Evolutionary conservation across 1,284 basidiomycete species (phyloP).

Genomic region (Malassezia furfur): DNA sequence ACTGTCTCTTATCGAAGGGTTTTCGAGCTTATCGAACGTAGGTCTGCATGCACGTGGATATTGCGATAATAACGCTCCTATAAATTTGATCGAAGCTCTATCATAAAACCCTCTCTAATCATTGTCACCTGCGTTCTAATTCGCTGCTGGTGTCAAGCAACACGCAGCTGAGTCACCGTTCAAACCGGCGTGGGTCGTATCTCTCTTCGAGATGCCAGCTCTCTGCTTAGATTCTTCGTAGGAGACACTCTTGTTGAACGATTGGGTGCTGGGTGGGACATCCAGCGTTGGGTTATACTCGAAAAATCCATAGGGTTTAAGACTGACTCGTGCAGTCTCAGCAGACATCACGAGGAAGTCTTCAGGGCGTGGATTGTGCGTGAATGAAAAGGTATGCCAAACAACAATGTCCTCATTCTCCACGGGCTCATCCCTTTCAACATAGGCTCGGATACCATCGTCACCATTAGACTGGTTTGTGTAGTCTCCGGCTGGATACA

Average conservation of each 20-base stretch:
- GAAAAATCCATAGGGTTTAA: slow-evolving; percentile 82
- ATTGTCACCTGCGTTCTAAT: no score
- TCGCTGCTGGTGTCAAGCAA: no score
- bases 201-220: no score
- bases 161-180: no score
- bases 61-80: no score
- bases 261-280: slow-evolving; percentile 62
- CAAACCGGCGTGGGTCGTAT: no score
- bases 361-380: slow-evolving; percentile 73
- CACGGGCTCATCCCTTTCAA: slow-evolving; percentile 54
- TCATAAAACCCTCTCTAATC: no score
- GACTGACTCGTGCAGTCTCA: slow-evolving; percentile 62
- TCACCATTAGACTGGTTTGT: slow-evolving; percentile 62
- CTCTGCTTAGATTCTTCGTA: neutral
- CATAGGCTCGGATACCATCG: slow-evolving; percentile 66
- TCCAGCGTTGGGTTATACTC: slow-evolving; percentile 71
- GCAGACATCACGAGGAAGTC: slow-evolving; percentile 78
- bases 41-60: no score
- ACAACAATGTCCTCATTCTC: slow-evolving; percentile 69
- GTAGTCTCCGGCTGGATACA: slow-evolving; percentile 78
- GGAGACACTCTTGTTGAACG: slow-evolving; percentile 51
- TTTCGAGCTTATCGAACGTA: no score
- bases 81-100: no score
- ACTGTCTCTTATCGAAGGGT: no score
- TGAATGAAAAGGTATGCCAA: slow-evolving; percentile 68